A percentile compares a stretch with the other conserved stretches of the same genome.
Conservation (phyloP, 805 yeast genomes). For the Starmerella ratchasimensis region DNA sequence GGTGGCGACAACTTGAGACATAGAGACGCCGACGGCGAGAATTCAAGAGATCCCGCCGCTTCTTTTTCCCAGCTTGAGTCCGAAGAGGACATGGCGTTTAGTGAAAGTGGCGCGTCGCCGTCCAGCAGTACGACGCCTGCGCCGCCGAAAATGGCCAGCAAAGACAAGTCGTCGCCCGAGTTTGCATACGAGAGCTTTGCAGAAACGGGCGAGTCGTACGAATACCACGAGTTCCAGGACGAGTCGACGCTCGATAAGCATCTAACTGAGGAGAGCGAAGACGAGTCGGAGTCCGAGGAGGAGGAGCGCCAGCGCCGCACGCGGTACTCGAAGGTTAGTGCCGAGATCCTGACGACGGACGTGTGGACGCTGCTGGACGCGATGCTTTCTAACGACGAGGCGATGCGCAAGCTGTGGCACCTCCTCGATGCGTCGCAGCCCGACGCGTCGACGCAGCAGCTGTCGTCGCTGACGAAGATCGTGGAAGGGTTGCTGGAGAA, state of each 20-base stretch:
- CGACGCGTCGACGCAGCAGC: conserved; percentile 48
- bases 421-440: conserved; percentile 38
- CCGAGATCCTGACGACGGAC: conserved; percentile 81
- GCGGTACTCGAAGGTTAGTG: conserved; percentile 49
- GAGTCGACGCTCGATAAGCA: background rate
- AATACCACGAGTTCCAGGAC: conserved; percentile 12
- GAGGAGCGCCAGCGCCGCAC: conserved; percentile 15
- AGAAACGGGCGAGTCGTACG: conserved; percentile 4
- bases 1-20: background rate
- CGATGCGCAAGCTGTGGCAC: conserved; percentile 65
- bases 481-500: conserved; percentile 81
- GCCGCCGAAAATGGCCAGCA: background rate
- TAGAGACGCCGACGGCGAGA: no score
- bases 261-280: conserved; percentile 8
- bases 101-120: background rate
- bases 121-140: background rate
- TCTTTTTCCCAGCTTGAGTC: background rate
- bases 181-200: background rate
- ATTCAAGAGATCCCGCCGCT: background rate
- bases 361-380: conserved; percentile 90
- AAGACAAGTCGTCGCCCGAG: background rate
- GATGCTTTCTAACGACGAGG: conserved; percentile 57
- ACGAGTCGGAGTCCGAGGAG: conserved; percentile 17
- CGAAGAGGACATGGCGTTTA: background rate
- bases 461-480: conserved; percentile 82